Percentiles rank a stretch among this genome's conserved stretches.
phyloP scores from a whole-genome alignment of 768 basidiomycete species.

The Xanthoconium stramineum region DNA sequence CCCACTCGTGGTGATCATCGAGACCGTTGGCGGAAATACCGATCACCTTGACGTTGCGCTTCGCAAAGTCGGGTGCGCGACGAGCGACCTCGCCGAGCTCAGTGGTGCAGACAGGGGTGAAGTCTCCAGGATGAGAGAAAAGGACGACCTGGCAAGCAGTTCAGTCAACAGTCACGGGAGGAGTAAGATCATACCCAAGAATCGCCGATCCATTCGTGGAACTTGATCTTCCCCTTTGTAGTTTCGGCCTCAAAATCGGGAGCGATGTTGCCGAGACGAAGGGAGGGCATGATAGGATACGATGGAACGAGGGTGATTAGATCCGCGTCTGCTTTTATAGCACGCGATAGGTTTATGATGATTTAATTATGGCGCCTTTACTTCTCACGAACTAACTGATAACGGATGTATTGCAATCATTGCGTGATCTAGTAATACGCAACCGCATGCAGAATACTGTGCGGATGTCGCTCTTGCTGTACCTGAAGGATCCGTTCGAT shows the following conservation, averaged over 20 bases:
- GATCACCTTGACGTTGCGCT: conserved; percentile 89
- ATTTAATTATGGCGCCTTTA: conserved; percentile 49
- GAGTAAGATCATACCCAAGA: conserved; percentile 62
- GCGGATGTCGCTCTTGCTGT: conserved; percentile 90
- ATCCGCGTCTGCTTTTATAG: conserved; percentile 5
- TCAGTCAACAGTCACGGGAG: background rate
- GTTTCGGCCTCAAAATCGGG: conserved; percentile 93
- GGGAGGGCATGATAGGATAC: conserved; percentile 39
- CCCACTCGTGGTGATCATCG: conserved; percentile 82
- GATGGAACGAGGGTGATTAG: conserved; percentile 5
- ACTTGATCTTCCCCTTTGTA: conserved; percentile 81
- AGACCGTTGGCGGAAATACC: conserved; percentile 92
- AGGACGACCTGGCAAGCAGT: conserved; percentile 61
- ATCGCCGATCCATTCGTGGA: conserved; percentile 89
- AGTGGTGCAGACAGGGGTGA: conserved; percentile 94
- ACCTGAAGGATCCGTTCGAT: conserved; percentile 81
- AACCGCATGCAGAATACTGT: conserved; percentile 86
- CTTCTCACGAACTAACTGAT: conserved; percentile 53
- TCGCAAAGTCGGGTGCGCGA: conserved; percentile 77
- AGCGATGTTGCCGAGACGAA: conserved; percentile 83
- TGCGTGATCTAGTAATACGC: conserved; percentile 69
- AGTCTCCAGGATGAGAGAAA: conserved; percentile 94
- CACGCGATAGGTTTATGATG: conserved; percentile 14
- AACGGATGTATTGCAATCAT: conserved; percentile 20
- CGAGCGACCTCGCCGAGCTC: conserved; percentile 96